Base-by-base conservation (phyloP, 2,329 filamentous ascomycete genomes). In the Penicillium polonicum region DNA sequence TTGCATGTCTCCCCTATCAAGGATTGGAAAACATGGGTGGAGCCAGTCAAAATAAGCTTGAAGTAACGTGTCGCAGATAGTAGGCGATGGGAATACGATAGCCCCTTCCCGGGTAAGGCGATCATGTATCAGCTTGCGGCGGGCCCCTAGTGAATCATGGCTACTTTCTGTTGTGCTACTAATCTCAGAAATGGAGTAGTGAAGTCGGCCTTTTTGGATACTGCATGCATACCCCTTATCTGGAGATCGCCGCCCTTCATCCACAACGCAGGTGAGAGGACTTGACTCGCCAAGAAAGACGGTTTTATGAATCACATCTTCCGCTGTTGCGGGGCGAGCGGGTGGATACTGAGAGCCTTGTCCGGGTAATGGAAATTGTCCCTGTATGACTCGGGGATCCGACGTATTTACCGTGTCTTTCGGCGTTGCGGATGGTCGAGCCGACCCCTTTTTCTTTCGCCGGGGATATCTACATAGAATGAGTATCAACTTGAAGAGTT, bases 11-110 rank as follows among this genome's bases (percentile, higher is more conserved):
- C 71, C 70, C 4, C 80, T 76, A 60, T 84, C 80, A 0, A 85
- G 62, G 13, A 85, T 76, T 0, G 83, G 81, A 48, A 84, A 85
- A 53, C 80, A 81, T 0, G 83, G 81, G 60, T 85, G 83, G 52
- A 84, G 84, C 78, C 81, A 83, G 23, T 74, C 71, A 54, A 85
- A 85, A 68, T 84, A 85, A 0, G 82, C 81, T 19, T 77, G 70
- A 0, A 84, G 64, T 0, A 82, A 71, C 1, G 73, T 73, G 4
- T 79, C 70, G 42, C 78, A 78, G 19, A 78, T 73, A 2, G 74
- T 65, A 15, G 70, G 61, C 2, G 78, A 73, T 0, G 82, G 82
- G 25, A 82, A 78, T 0, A 76, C 75, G 42, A 84, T 77, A 2
- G 73, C 76, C 0, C 74, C 78, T 35, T 77, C 76, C 4, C 70